Base-by-base conservation (phyloP, 106 monocot species). In the Gastrodia elata region DNA sequence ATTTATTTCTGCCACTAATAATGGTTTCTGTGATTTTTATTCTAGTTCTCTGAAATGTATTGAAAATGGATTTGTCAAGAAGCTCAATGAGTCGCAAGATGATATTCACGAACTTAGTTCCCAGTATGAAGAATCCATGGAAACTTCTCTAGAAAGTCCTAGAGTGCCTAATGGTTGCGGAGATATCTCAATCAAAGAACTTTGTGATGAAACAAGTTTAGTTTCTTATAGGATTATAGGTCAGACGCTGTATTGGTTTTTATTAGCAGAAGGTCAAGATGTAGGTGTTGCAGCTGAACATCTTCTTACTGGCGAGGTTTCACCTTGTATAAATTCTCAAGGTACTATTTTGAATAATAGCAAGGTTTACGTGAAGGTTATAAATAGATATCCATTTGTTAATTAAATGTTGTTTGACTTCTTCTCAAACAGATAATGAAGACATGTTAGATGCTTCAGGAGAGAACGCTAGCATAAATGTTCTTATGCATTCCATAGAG, bases 141-240 rank as follows among this genome's bases (percentile, higher is more conserved):
- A 78, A 34, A 36, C 20, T 38, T 38, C 33, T 61, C 32, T 32
- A n/a, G 46, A 37, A 34, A 68, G 33, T 71, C 6, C 18, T 40
- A 58, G 24, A n/a, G 71, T 24, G 38, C 28, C 26, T 33, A 11
- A 24, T 69, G 59, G 7, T 27, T 77, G 71, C 22, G 39, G 80
- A 36, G 72, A 85, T 68, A 72, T 44, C 9, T 72, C 39, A 8
- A 57, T 87, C 22, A 65, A 86, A 68, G 84, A 83, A 71, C 72
- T 91, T 24, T 90, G 81, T 80, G 93, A 93, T 80, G 88, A 88
- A 61, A 84, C 88, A 64, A 81, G 90, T 71, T 65, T 93, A 70
- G 55, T 90, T 75, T 79, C 90, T 15, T 68, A 85, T 70, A 71
- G 73, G 65, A 40, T 93, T 33, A 82, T 93, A 42, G 83, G 79